These are phyloP conservation scores for Thymus quinquecostatus DNA, from an alignment of 257 asterid species.

Conservation along the genomic window DNA sequence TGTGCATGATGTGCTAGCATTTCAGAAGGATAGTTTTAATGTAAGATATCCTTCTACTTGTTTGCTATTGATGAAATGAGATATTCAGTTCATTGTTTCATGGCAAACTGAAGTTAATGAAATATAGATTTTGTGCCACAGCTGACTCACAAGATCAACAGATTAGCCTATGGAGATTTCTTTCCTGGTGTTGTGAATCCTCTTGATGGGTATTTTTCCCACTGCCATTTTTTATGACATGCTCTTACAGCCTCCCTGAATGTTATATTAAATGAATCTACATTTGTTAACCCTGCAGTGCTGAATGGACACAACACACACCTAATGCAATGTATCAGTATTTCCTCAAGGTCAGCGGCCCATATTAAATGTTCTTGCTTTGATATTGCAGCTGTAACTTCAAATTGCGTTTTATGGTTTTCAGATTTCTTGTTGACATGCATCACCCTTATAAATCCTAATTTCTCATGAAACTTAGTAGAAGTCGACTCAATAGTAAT, in stretches of 20 bases:
- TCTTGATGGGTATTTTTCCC: conserved; percentile 77
- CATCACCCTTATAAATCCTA: background rate
- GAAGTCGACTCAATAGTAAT: background rate
- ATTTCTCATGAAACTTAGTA: background rate
- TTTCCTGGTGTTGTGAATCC: conserved; percentile 96
- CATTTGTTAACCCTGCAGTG: conserved; percentile 55
- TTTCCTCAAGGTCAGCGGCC: conserved; percentile 78
- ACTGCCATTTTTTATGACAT: background rate
- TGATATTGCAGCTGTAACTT: background rate
- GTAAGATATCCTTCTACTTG: conserved; percentile 54
- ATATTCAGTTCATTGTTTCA: conserved; percentile 10
- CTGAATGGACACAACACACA: conserved; percentile 75
- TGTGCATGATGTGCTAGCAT: conserved; percentile 85
- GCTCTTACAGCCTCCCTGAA: conserved; percentile 16
- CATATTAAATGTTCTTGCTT: background rate
- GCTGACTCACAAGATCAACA: conserved; percentile 91
- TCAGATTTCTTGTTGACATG: conserved; percentile 1
- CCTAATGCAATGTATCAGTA: conserved; percentile 93
- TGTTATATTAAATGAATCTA: conserved; percentile 13
- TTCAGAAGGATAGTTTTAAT: conserved; percentile 95
- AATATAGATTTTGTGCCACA: conserved; percentile 39
- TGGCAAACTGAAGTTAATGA: conserved; percentile 25
- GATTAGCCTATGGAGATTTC: conserved; percentile 86
- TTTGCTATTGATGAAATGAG: conserved; percentile 1
- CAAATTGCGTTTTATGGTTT: background rate